Conservation (phyloP, 805 yeast species). For the Candida quercuum region DNA sequence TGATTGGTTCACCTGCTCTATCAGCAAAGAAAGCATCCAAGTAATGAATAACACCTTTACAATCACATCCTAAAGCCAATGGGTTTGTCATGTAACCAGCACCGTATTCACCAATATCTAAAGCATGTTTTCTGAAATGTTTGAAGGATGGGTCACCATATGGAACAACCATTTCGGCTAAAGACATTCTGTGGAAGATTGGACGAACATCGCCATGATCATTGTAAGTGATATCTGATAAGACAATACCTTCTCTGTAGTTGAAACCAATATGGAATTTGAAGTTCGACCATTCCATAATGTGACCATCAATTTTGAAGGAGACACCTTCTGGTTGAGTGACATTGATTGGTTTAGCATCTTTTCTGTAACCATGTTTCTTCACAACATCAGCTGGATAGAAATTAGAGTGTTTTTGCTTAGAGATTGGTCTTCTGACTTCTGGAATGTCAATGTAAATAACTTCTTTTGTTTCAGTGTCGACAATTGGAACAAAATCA, state of each 20-base stretch:
- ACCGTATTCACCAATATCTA: constrained; percentile 85
- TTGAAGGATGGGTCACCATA: constrained; percentile 77
- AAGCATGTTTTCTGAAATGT: constrained; percentile 81
- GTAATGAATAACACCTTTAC: constrained; percentile 82
- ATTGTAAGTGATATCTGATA: constrained; percentile 66
- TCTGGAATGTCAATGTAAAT: constrained; percentile 72
- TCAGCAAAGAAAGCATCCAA: constrained; percentile 73
- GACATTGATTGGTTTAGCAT: constrained; percentile 60
- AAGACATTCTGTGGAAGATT: constrained; percentile 71
- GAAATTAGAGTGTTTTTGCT: constrained; percentile 63
- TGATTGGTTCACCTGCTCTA: constrained; percentile 62
- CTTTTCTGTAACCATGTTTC: constrained; percentile 60
- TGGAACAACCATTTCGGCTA: constrained; percentile 82
- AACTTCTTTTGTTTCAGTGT: constrained; percentile 63
- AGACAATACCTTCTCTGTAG: constrained; percentile 80
- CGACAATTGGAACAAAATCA: constrained; percentile 80
- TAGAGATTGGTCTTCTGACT: constrained; percentile 66
- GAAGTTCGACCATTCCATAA: constrained; percentile 75
- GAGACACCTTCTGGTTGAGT: constrained; percentile 83
- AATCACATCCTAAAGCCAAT: constrained; percentile 73
- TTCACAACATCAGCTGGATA: constrained; percentile 59
- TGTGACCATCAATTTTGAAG: constrained; percentile 62
- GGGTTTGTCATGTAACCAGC: constrained; percentile 85
- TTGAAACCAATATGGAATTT: constrained; percentile 78
- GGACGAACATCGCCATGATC: constrained; percentile 74